Evolutionary conservation across 331 rosid species (phyloP).

Genomic region (Quercus phellos): DNA sequence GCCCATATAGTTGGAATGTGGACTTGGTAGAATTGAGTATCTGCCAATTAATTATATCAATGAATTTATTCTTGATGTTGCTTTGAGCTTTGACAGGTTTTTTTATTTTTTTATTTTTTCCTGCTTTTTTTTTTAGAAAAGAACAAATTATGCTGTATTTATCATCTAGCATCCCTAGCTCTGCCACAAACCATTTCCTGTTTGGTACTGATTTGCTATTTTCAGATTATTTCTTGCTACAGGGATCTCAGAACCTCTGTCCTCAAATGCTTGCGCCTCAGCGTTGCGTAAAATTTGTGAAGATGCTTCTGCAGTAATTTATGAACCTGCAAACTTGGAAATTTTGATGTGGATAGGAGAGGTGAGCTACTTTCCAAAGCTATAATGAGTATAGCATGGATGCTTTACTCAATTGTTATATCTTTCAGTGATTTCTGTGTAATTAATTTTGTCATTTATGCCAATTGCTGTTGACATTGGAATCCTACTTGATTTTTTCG

Average conservation of each 20-base stretch:
- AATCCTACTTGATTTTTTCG: neutral
- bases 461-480: slow-evolving; percentile 9
- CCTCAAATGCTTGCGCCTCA: slow-evolving; percentile 81
- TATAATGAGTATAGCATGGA: neutral
- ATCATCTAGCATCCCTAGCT: neutral
- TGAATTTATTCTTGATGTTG: neutral
- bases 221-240: slow-evolving; percentile 87
- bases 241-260: slow-evolving; percentile 77
- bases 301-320: slow-evolving; percentile 73
- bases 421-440: slow-evolving; percentile 11
- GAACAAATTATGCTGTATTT: neutral
- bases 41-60: slow-evolving; percentile 4
- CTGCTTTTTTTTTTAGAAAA: neutral
- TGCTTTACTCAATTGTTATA: neutral
- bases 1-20: slow-evolving; percentile 5
- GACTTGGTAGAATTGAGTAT: slow-evolving; percentile 11
- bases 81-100: neutral
- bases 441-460: slow-evolving; percentile 1
- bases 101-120: neutral
- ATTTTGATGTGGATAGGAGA: slow-evolving; percentile 96
- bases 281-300: slow-evolving; percentile 92
- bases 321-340: slow-evolving; percentile 88
- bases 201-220: slow-evolving; percentile 31
- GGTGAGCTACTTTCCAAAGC: slow-evolving; percentile 43
- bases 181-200: slow-evolving; percentile 14